Percentiles rank a stretch among this genome's conserved stretches.
Evolutionary conservation across 768 basidiomycete genomes (phyloP).

Genomic region (Boletellus ananas): DNA sequence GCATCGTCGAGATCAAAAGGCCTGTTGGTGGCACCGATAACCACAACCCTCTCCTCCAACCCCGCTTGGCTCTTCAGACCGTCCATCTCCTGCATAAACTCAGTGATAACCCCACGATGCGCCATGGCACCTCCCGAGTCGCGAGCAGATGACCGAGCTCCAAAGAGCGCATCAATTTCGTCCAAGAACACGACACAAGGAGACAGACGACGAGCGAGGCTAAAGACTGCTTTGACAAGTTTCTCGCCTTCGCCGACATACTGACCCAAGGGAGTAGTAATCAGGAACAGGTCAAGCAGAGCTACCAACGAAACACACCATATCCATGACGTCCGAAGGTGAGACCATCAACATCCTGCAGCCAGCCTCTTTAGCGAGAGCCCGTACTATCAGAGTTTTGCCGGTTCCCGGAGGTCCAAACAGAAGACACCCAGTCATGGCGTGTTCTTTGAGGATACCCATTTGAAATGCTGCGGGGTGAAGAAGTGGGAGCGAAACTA

Average conservation of each 20-base stretch:
- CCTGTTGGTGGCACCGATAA: constrained; percentile 93
- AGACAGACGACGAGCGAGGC: constrained; percentile 76
- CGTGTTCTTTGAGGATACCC: constrained; percentile 87
- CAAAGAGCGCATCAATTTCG: constrained; percentile 91
- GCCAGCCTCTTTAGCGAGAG: constrained; percentile 89
- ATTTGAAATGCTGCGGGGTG: constrained; percentile 84
- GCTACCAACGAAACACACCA: constrained; percentile 49
- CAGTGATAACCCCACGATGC: constrained; percentile 84
- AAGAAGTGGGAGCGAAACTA: constrained; percentile 85
- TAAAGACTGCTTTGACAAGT: constrained; percentile 84
- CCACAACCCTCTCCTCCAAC: constrained; percentile 75
- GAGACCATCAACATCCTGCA: constrained; percentile 89
- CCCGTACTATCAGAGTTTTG: constrained; percentile 85
- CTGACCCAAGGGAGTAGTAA: constrained; percentile 34
- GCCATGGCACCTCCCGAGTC: constrained; percentile 78
- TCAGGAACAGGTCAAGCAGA: neutral
- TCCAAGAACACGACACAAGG: constrained; percentile 95
- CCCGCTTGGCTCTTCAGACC: constrained; percentile 60
- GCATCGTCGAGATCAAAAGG: constrained; percentile 92
- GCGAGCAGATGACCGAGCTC: constrained; percentile 72
- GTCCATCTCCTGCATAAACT: constrained; percentile 98
- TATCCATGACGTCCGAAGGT: constrained; percentile 94
- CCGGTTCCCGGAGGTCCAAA: constrained; percentile 95
- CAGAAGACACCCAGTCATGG: constrained; percentile 86
- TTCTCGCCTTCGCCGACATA: constrained; percentile 90